A percentile compares a stretch with the other conserved stretches of the same genome.
These are phyloP conservation scores for Astragalus glycyphyllos DNA, from an alignment of 306 rosid species.

Conservation along the genomic window DNA sequence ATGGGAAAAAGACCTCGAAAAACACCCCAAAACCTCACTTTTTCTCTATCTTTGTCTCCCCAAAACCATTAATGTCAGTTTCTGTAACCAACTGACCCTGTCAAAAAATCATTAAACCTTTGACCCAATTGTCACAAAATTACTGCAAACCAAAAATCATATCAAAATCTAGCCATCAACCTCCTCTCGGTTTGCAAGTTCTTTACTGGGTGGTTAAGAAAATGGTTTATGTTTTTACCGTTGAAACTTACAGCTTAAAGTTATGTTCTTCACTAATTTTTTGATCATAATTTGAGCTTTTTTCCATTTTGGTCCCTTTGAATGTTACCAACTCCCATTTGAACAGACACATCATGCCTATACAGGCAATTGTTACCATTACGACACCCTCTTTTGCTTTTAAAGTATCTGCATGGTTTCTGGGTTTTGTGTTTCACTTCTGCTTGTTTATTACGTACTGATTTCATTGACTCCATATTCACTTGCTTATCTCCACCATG, in stretches of 20 bases:
- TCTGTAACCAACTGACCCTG: too few relatives aligned
- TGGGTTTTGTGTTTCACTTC: constrained; percentile 53
- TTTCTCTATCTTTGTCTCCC: too few relatives aligned
- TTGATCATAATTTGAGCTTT: constrained; percentile 56
- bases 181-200: constrained; percentile 22
- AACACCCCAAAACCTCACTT: too few relatives aligned
- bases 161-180: constrained; percentile 27
- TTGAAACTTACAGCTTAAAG: constrained; percentile 16
- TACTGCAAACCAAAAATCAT: background rate
- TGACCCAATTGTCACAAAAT: too few relatives aligned
- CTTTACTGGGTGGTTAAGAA: constrained; percentile 25
- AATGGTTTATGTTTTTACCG: constrained; percentile 5
- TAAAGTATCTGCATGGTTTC: constrained; percentile 71
- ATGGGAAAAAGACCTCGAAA: too few relatives aligned
- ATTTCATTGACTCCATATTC: constrained; percentile 19
- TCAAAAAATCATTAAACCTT: too few relatives aligned
- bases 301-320: constrained; percentile 52
- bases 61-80: too few relatives aligned
- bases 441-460: constrained; percentile 49
- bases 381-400: constrained; percentile 68
- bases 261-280: background rate
- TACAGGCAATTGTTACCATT: constrained; percentile 68
- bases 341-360: constrained; percentile 55
- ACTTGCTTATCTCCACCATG: constrained; percentile 55
- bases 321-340: constrained; percentile 41